Percentiles rank a stretch among this genome's conserved stretches.
Evolutionary conservation across 2,329 filamentous ascomycete genomes (phyloP).

Genomic region (Dactylella cylindrospora): DNA sequence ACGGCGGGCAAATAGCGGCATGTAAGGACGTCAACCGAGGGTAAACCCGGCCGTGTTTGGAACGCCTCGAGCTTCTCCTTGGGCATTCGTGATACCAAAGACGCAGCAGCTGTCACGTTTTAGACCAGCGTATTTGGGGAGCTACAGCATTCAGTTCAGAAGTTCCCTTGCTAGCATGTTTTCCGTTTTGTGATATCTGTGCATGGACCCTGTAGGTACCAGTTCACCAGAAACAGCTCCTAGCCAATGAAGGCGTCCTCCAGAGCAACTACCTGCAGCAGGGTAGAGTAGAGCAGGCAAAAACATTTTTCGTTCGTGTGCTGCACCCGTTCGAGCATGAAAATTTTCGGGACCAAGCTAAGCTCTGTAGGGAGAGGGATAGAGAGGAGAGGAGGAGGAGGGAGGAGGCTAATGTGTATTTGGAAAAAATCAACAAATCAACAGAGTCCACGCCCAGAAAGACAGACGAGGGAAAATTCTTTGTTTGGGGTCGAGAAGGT

Average conservation of each 20-base stretch:
- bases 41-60: no score
- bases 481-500: conserved; percentile 34
- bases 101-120: no score
- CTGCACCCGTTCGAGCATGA: background rate
- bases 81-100: conserved; percentile 10
- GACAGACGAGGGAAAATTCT: background rate
- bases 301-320: no score
- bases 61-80: conserved; percentile 8
- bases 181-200: background rate
- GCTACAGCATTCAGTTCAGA: no score
- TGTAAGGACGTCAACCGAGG: no score
- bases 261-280: background rate
- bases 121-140: background rate
- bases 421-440: conserved; percentile 23
- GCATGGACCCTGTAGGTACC: conserved; percentile 6
- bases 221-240: background rate
- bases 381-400: background rate
- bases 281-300: conserved; percentile 4
- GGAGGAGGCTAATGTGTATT: conserved; percentile 3
- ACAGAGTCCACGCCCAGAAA: background rate
- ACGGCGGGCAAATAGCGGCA: no score
- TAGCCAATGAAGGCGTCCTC: no score
- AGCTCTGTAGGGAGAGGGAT: background rate
- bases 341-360: conserved; percentile 8
- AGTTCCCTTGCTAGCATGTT: no score